These are phyloP conservation scores for Lipomyces mesembrius DNA, from an alignment of 805 yeast species.

Conservation along the genomic window DNA sequence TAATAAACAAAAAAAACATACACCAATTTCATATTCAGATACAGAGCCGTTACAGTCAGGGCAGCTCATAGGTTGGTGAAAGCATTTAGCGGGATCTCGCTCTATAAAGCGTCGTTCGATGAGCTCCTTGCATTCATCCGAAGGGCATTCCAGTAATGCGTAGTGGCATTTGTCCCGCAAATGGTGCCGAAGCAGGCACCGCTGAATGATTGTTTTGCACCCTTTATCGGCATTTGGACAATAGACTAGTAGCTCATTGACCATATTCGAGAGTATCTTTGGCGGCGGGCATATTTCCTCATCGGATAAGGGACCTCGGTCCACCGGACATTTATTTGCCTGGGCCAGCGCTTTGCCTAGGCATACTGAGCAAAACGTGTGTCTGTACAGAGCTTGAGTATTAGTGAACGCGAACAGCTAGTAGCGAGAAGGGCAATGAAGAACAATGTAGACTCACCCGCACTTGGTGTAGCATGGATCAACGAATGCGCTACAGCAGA, in stretches of 20 bases:
- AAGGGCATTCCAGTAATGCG: conserved; percentile 49
- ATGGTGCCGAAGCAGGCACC: conserved; percentile 64
- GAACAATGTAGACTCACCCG: conserved; percentile 46
- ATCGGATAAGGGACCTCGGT: conserved; percentile 55
- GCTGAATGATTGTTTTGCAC: conserved; percentile 59
- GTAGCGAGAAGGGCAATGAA: neutral
- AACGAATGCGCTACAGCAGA: conserved; percentile 68
- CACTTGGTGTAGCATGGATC: conserved; percentile 66
- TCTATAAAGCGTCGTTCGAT: conserved; percentile 36
- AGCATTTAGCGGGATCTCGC: conserved; percentile 25
- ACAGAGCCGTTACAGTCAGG: conserved; percentile 31
- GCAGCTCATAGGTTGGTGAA: conserved; percentile 39
- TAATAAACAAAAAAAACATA: conserved; percentile 18
- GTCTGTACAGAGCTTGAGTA: conserved; percentile 40
- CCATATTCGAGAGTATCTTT: conserved; percentile 59
- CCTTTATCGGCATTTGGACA: conserved; percentile 61
- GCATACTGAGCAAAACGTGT: conserved; percentile 66
- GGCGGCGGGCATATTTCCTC: conserved; percentile 58
- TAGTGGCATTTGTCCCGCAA: conserved; percentile 49
- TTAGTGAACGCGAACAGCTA: neutral
- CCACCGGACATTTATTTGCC: conserved; percentile 59
- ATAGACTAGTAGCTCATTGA: conserved; percentile 62
- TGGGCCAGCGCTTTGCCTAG: conserved; percentile 43
- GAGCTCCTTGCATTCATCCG: conserved; percentile 39
- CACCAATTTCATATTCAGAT: conserved; percentile 13